Evolutionary conservation across 441 rosid genomes (phyloP).

Genomic region (Jatropha multifida): DNA sequence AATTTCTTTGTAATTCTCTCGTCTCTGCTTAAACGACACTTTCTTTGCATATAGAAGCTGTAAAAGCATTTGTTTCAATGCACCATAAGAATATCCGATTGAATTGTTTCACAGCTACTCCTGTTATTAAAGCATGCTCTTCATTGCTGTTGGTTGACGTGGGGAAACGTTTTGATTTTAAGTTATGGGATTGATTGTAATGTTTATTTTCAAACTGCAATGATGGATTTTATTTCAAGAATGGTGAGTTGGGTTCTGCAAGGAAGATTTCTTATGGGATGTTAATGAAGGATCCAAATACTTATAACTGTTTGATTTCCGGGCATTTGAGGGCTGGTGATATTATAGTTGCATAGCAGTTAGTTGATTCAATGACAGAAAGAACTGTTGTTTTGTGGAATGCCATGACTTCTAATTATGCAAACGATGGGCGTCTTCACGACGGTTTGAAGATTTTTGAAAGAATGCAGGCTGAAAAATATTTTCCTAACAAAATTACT

Average conservation of each 20-base stretch:
- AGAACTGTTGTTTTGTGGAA: conserved; percentile 15
- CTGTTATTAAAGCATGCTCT: conserved; percentile 12
- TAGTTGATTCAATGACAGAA: conserved; percentile 13
- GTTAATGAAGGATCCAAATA: conserved; percentile 17
- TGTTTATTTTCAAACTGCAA: conserved; percentile 14
- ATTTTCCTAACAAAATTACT: conserved; percentile 10
- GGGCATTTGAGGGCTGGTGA: conserved; percentile 14
- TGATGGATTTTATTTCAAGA: conserved; percentile 13
- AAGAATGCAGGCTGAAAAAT: conserved; percentile 4
- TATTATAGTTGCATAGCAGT: conserved; percentile 1
- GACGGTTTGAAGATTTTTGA: conserved; percentile 9
- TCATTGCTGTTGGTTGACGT: neutral
- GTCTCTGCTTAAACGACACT: conserved; percentile 9
- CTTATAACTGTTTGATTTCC: conserved; percentile 18
- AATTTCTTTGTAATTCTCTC: neutral
- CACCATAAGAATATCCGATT: neutral
- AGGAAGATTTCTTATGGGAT: conserved; percentile 19
- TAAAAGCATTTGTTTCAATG: conserved; percentile 3
- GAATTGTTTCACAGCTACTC: neutral
- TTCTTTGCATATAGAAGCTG: neutral
- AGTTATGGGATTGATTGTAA: conserved; percentile 10
- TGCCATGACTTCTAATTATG: conserved; percentile 15
- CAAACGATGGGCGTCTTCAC: neutral
- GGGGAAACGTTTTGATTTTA: conserved; percentile 10
- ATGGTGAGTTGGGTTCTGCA: conserved; percentile 16